A percentile compares a stretch with the other conserved stretches of the same genome.
Conservation (phyloP, 2,329 filamentous ascomycete genomes). For the Aspergillus novofumigatus region DNA sequence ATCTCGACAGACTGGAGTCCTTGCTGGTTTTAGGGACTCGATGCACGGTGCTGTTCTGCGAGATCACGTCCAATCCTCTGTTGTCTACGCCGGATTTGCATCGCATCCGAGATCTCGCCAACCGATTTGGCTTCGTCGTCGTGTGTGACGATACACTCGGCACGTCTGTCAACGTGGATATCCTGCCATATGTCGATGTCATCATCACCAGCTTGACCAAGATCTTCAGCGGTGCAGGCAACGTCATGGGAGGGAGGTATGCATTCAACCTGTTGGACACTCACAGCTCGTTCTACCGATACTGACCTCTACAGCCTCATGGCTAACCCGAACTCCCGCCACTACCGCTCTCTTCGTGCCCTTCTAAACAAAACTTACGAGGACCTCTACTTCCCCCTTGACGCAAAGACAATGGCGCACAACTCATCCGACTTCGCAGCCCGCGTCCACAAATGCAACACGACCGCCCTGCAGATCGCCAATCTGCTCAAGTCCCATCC, state of each 20-base stretch:
- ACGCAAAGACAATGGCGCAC: constrained; percentile 16
- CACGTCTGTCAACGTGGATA: constrained; percentile 10
- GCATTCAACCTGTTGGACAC: not conserved
- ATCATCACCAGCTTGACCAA: constrained; percentile 14
- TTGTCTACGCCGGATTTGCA: constrained; percentile 9
- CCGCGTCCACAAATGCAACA: constrained; percentile 17
- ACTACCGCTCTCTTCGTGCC: too few species aligned
- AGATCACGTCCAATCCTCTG: constrained; percentile 10
- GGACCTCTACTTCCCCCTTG: constrained; percentile 17
- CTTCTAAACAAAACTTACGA: not conserved
- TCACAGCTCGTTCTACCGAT: not conserved
- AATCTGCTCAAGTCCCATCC: constrained; percentile 15
- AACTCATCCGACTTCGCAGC: constrained; percentile 20
- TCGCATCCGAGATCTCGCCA: constrained; percentile 7
- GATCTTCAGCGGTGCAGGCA: constrained; percentile 13
- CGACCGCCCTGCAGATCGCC: constrained; percentile 17
- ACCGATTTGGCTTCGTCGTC: constrained; percentile 6
- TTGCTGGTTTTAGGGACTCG: not conserved
- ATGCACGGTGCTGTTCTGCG: constrained; percentile 6
- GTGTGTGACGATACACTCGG: constrained; percentile 14
- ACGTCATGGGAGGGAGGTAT: constrained; percentile 13
- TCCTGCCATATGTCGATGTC: constrained; percentile 11
- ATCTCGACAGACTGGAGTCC: constrained; percentile 8
- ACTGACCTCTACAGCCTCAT: constrained; percentile 2
- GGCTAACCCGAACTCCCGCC: too few species aligned